Conservation (phyloP, 441 rosid genomes). For the Aquilaria agallochum region DNA sequence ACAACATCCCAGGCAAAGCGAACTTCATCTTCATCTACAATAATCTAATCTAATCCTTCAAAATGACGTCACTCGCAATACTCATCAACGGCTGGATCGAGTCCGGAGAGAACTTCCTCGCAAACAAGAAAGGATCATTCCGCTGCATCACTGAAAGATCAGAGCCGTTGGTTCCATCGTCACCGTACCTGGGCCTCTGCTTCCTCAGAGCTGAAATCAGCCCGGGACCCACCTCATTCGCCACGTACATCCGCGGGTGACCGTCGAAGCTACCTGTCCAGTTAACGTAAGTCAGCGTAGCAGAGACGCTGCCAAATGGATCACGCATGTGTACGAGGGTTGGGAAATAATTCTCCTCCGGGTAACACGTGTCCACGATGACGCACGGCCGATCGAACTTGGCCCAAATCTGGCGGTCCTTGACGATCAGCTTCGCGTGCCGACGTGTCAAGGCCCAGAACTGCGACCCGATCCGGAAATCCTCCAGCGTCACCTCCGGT, state of each 20-base stretch:
- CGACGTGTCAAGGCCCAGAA: constrained; percentile 68
- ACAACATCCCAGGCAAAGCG: neutral
- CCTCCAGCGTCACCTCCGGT: constrained; percentile 59
- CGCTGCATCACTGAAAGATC: constrained; percentile 23
- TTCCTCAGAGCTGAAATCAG: constrained; percentile 36
- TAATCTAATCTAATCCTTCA: constrained; percentile 35
- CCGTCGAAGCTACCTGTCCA: constrained; percentile 49
- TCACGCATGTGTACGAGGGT: constrained; percentile 68
- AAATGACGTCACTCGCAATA: constrained; percentile 41
- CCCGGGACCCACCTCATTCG: constrained; percentile 44
- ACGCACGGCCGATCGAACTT: constrained; percentile 57
- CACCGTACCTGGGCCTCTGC: constrained; percentile 47
- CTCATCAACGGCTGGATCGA: constrained; percentile 35
- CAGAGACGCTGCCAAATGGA: constrained; percentile 47
- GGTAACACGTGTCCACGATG: constrained; percentile 48
- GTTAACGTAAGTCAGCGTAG: constrained; percentile 74
- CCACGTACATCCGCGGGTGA: constrained; percentile 61
- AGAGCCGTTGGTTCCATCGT: constrained; percentile 42
- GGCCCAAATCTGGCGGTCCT: constrained; percentile 48
- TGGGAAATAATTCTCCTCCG: constrained; percentile 69
- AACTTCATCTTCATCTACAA: no score
- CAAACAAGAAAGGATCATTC: constrained; percentile 51
- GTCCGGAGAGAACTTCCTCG: constrained; percentile 53
- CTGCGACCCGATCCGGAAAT: constrained; percentile 84
- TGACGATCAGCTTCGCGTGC: constrained; percentile 59